These are phyloP conservation scores for Phanerochaete sordida DNA, from an alignment of 768 basidiomycete species.

Conservation along the genomic window DNA sequence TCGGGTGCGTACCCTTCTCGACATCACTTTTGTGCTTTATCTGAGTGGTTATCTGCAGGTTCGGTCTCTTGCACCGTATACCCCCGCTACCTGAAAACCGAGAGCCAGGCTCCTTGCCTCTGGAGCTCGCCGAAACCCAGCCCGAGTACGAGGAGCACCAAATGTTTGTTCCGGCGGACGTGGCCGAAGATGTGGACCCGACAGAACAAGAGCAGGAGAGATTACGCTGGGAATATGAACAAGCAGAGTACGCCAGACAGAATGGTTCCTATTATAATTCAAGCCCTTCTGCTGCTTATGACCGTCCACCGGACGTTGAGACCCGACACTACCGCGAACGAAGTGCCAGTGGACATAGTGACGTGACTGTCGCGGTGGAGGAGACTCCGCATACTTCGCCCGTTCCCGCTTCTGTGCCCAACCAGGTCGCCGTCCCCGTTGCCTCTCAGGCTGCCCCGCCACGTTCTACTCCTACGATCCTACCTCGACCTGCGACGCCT, in stretches of 20 bases:
- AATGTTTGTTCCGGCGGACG: conserved; percentile 75
- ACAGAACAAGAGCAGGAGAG: conserved; percentile 20
- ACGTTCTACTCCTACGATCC: not conserved
- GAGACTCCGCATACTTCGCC: not conserved
- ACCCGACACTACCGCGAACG: not conserved
- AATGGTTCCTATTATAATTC: conserved; percentile 19
- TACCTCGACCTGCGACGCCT: conserved; percentile 2
- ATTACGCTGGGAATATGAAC: conserved; percentile 25
- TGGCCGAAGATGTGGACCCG: conserved; percentile 44
- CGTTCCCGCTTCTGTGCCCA: too few species aligned
- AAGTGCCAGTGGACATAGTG: not conserved
- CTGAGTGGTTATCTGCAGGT: conserved; percentile 41
- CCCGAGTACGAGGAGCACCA: conserved; percentile 60
- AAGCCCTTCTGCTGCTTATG: conserved; percentile 22
- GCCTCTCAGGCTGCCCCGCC: not conserved
- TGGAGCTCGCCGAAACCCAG: conserved; percentile 45
- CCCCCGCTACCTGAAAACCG: conserved; percentile 69
- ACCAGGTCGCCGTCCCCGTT: too few species aligned
- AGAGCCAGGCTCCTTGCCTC: conserved; percentile 52
- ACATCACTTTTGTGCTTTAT: not conserved
- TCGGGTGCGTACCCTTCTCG: conserved; percentile 60
- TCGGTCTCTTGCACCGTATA: conserved; percentile 90
- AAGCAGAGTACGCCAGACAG: conserved; percentile 23
- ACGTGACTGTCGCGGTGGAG: not conserved
- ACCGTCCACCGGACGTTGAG: conserved; percentile 3